Conservation (phyloP, 1,284 basidiomycete species). For the Hemileia vastatrix region DNA sequence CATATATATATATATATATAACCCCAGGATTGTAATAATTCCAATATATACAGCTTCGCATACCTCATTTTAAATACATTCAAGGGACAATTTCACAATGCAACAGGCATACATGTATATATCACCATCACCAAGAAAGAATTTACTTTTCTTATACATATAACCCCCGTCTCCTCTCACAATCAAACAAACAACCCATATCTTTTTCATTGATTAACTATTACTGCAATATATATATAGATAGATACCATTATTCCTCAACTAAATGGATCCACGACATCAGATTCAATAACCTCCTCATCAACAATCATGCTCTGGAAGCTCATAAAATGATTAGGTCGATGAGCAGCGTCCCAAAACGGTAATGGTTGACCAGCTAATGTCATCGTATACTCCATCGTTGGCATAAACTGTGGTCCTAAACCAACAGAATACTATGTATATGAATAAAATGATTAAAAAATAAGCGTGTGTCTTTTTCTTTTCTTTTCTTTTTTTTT, state of each 20-base stretch:
- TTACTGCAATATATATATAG: too few relatives aligned
- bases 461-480: conserved; percentile 88
- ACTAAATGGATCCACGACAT: conserved; percentile 38
- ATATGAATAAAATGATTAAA: conserved; percentile 53
- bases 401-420: conserved; percentile 80
- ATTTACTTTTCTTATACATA: neutral
- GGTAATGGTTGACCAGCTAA: conserved; percentile 72
- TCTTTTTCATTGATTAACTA: neutral
- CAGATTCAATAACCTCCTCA: conserved; percentile 29
- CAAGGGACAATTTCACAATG: neutral
- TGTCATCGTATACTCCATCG: conserved; percentile 71
- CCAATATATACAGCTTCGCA: too few relatives aligned
- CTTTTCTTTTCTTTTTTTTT: too few relatives aligned
- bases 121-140: neutral
- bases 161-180: neutral
- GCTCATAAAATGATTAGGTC: conserved; percentile 50
- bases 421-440: conserved; percentile 51
- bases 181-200: too few relatives aligned
- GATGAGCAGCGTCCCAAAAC: conserved; percentile 94
- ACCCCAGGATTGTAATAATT: too few relatives aligned
- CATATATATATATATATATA: too few relatives aligned
- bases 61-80: neutral
- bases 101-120: neutral
- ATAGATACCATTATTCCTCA: conserved; percentile 23
- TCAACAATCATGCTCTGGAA: conserved; percentile 31